Conservation (phyloP, 1,139 yeast genomes). For the Sugiyamaella paludigena region DNA sequence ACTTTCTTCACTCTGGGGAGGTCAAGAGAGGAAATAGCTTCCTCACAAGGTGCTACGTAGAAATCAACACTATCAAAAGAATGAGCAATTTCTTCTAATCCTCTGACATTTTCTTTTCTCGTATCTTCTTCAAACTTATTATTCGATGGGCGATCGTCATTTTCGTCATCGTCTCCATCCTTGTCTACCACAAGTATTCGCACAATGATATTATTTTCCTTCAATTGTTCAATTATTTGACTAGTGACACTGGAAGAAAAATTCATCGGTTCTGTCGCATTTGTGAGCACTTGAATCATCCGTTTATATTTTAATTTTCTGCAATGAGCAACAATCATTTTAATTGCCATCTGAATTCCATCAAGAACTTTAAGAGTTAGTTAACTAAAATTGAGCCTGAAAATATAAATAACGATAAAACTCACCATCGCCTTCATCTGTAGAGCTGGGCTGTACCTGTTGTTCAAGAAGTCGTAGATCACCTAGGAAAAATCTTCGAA, state of each 20-base stretch:
- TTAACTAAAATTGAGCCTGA: no score
- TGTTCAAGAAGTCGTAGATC: constrained; percentile 31
- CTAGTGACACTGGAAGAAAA: constrained; percentile 17
- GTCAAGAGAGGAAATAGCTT: constrained; percentile 23
- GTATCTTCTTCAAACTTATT: constrained; percentile 17
- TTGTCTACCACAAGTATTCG: constrained; percentile 39
- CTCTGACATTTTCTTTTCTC: constrained; percentile 24
- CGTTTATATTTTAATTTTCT: constrained; percentile 37
- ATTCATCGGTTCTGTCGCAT: constrained; percentile 32
- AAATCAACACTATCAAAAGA: constrained; percentile 29
- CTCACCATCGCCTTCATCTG: constrained; percentile 31
- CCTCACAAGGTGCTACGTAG: constrained; percentile 28
- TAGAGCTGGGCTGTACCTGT: constrained; percentile 29
- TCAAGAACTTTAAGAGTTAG: constrained; percentile 21
- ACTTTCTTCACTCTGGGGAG: constrained; percentile 39
- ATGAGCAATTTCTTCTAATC: constrained; percentile 27
- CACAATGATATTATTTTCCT: constrained; percentile 22
- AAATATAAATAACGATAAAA: background rate
- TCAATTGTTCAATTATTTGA: constrained; percentile 22
- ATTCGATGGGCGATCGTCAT: constrained; percentile 8
- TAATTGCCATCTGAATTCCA: constrained; percentile 37
- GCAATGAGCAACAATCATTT: constrained; percentile 36
- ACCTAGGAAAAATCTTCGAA: constrained; percentile 28
- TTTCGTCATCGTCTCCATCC: constrained; percentile 28
- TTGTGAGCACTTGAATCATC: constrained; percentile 49